phyloP scores from a whole-genome alignment of 2,329 filamentous ascomycete genomes.

The Magnaporthiopsis poae region DNA sequence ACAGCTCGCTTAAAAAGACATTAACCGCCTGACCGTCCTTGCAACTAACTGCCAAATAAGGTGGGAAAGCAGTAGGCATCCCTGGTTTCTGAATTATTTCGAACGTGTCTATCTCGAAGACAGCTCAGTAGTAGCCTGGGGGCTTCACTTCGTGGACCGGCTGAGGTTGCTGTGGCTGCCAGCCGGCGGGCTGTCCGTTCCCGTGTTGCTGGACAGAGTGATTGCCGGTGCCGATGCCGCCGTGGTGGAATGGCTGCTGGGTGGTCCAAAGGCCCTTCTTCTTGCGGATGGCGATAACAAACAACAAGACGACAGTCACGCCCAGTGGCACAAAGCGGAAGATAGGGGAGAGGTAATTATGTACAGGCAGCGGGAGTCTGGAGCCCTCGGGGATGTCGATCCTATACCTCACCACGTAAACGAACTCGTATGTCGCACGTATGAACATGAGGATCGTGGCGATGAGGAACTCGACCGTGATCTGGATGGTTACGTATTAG shows the following conservation, averaged over 20 bases:
- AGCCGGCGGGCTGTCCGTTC: not conserved
- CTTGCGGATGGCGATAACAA: constrained; percentile 17
- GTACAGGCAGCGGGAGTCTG: no score
- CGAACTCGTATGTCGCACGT: constrained; percentile 14
- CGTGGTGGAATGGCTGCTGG: constrained; percentile 13
- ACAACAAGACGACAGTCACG: constrained; percentile 11
- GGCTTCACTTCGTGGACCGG: not conserved
- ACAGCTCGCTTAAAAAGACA: no score
- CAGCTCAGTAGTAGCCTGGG: not conserved
- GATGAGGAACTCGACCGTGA: constrained; percentile 24
- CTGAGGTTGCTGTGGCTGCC: constrained; percentile 3
- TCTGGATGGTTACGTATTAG: constrained; percentile 5
- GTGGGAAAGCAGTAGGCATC: no score
- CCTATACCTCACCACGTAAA: constrained; percentile 9
- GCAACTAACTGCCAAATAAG: no score
- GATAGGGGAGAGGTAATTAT: not conserved
- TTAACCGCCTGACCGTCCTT: no score
- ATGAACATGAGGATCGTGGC: constrained; percentile 22
- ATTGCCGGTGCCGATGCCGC: not conserved
- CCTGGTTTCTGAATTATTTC: no score
- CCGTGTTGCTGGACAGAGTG: not conserved
- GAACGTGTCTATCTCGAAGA: no score
- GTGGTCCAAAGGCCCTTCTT: constrained; percentile 19
- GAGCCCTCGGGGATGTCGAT: not conserved
- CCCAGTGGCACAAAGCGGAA: not conserved